These are phyloP conservation scores for Malassezia cuniculi DNA, from an alignment of 1,284 basidiomycete species.

Conservation along the genomic window DNA sequence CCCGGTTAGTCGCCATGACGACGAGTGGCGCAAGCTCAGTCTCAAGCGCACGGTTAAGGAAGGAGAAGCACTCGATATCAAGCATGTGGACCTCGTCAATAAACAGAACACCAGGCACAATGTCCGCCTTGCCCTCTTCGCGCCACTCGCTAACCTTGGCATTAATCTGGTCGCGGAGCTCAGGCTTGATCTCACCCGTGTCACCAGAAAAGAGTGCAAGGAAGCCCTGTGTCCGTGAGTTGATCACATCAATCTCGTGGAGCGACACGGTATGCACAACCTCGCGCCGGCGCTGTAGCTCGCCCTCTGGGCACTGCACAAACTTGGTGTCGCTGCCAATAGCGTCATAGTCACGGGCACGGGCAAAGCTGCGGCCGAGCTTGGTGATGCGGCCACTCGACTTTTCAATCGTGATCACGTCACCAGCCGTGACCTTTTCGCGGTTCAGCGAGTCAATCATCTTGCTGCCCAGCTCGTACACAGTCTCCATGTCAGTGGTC, in stretches of 20 bases:
- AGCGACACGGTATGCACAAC: slow-evolving; percentile 92
- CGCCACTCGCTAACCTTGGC: slow-evolving; percentile 93
- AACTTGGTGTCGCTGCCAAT: slow-evolving; percentile 88
- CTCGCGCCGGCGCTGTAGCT: slow-evolving; percentile 91
- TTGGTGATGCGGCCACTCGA: slow-evolving; percentile 90
- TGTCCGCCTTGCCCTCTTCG: slow-evolving; percentile 96
- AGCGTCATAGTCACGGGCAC: slow-evolving; percentile 93
- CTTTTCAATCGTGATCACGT: slow-evolving; percentile 93
- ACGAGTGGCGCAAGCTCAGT: slow-evolving; percentile 85
- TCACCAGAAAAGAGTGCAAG: slow-evolving; percentile 58
- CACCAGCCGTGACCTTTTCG: slow-evolving; percentile 91
- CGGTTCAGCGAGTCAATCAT: slow-evolving; percentile 96
- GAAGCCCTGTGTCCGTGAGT: slow-evolving; percentile 84
- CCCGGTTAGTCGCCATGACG: slow-evolving; percentile 95
- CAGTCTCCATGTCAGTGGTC: slow-evolving; percentile 98
- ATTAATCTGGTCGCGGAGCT: slow-evolving; percentile 90
- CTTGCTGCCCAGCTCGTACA: slow-evolving; percentile 95
- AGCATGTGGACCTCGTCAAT: slow-evolving; percentile 65
- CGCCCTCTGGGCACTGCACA: slow-evolving; percentile 92
- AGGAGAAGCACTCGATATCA: slow-evolving; percentile 98
- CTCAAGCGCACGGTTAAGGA: slow-evolving; percentile 89
- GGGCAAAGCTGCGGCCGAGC: slow-evolving; percentile 83
- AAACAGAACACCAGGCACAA: slow-evolving; percentile 71
- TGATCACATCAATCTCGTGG: slow-evolving; percentile 98
- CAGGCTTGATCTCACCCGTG: slow-evolving; percentile 97